A percentile compares a stretch with the other conserved stretches of the same genome.
phyloP scores from a whole-genome alignment of 2,329 filamentous ascomycete species.

The Falciphora oryzae region DNA sequence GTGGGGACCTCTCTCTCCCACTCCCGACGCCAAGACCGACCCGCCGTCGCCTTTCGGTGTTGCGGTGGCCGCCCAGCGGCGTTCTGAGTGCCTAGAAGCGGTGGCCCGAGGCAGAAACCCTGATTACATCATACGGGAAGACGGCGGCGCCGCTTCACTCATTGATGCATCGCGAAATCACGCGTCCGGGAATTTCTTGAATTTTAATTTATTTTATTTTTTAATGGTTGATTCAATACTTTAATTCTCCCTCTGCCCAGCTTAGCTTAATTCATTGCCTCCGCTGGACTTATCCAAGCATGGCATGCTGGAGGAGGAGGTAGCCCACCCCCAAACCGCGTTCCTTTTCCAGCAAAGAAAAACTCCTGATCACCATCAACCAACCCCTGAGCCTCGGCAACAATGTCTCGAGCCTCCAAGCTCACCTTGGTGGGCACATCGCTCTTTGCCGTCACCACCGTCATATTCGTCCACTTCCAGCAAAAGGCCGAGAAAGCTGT shows the following conservation, averaged over 20 bases:
- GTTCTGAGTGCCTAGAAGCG: too few species aligned
- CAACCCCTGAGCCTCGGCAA: not conserved
- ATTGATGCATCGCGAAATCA: not conserved
- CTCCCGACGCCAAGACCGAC: not conserved
- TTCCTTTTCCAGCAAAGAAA: not conserved
- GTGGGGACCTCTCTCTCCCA: not conserved
- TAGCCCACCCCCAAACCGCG: too few species aligned
- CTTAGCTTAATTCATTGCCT: too few species aligned
- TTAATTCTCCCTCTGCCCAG: too few species aligned
- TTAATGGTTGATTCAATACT: too few species aligned
- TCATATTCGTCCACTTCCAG: slow-evolving; percentile 83
- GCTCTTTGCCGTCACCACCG: slow-evolving; percentile 67
- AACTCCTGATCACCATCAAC: not conserved
- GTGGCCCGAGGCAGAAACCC: not conserved
- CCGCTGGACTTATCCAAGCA: not conserved
- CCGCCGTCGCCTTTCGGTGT: too few species aligned
- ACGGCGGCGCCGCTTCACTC: not conserved
- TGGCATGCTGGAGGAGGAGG: not conserved
- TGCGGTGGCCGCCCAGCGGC: too few species aligned
- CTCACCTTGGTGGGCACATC: slow-evolving; percentile 75
- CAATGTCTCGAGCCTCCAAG: slow-evolving; percentile 88
- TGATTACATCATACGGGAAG: not conserved
- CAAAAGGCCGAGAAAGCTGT: slow-evolving; percentile 79
- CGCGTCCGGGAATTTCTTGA: too few species aligned
- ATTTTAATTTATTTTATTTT: too few species aligned